Evolutionary conservation across 1,139 yeast species (phyloP), one percentile per base, ranked within the genome.

Genomic region (Protomyces pachydermus): DNA sequence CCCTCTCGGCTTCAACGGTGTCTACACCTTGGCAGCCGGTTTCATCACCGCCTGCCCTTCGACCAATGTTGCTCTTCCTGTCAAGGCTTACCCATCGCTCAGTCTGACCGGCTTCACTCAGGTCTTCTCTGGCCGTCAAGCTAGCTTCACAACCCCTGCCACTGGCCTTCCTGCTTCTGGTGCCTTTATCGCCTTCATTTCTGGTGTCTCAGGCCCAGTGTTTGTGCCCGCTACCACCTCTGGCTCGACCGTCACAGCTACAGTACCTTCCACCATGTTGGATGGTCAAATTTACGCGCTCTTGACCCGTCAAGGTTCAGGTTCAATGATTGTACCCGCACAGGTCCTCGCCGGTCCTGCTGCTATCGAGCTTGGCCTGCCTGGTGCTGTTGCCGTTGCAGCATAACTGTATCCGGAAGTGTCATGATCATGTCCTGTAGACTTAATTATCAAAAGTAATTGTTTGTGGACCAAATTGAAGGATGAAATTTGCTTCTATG

Each of bases 111-210:
- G 60, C 34, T 39, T 54, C 14, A 70, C 69, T 54, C 72, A 69
- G 65, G 69, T 70, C 70, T 71, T 72, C 38, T 72, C 68, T 18
- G 73, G 69, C 32, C 70, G 71, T 69, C 37, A 53, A 16, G 66
- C 63, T 45, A 56, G 45, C 34, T 61, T 67, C 64, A 48, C 56
- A 28, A 56, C 67, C 12, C 50, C 23, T 4, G 54, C 55, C 10
- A 54, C 57, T 6, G 37, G 42, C 4, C 45, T 46, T 8, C 56
- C 65, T 25, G 37, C 60, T 9, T n/a, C 45, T 1, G 46, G 35
- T 16, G 18, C 38, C 46, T 66, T 34, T 50, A 61, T 56, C 14
- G 65, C 68, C 14, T 66, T 65, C 58, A 62, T 66, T 12, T 63
- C 65, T 46, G 68, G 67, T 20, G 51, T 66, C 38, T 35, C 56